A percentile compares a stretch with the other conserved stretches of the same genome.
phyloP scores from a whole-genome alignment of 1,139 yeast species.

The Eremothecium sinecaudum region DNA sequence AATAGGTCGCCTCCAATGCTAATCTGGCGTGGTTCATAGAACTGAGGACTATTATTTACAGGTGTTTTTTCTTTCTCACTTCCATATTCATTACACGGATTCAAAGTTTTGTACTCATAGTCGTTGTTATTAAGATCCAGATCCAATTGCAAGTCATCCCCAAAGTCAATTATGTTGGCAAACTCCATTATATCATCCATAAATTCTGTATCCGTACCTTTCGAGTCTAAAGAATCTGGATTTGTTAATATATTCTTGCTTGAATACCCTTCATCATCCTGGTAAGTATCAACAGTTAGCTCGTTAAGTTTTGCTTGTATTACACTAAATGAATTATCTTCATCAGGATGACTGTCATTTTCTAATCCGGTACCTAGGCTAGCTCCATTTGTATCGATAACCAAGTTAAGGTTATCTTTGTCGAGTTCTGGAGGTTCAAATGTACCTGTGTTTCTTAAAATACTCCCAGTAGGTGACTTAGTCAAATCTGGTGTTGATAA shows the following conservation, averaged over 20 bases:
- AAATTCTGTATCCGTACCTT: conserved; percentile 28
- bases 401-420: neutral
- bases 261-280: conserved; percentile 4
- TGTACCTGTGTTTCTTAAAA: conserved; percentile 38
- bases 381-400: neutral
- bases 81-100: conserved; percentile 8
- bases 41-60: neutral
- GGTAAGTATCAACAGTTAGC: conserved; percentile 16
- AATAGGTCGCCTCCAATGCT: conserved; percentile 2
- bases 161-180: conserved; percentile 58
- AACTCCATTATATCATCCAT: conserved; percentile 44
- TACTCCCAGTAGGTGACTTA: conserved; percentile 42
- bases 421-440: conserved; percentile 17
- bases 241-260: neutral
- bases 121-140: conserved; percentile 19
- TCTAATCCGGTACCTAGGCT: neutral
- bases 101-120: conserved; percentile 12
- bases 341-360: neutral
- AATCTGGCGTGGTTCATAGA: conserved; percentile 3
- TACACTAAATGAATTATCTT: conserved; percentile 17
- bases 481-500: conserved; percentile 30
- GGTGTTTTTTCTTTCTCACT: conserved; percentile 4
- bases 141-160: conserved; percentile 33
- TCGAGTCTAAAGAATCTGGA: conserved; percentile 1
- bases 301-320: conserved; percentile 23